These are phyloP conservation scores for Colletotrichum chrysophilum DNA, from an alignment of 2,329 filamentous ascomycete species.

Conservation along the genomic window DNA sequence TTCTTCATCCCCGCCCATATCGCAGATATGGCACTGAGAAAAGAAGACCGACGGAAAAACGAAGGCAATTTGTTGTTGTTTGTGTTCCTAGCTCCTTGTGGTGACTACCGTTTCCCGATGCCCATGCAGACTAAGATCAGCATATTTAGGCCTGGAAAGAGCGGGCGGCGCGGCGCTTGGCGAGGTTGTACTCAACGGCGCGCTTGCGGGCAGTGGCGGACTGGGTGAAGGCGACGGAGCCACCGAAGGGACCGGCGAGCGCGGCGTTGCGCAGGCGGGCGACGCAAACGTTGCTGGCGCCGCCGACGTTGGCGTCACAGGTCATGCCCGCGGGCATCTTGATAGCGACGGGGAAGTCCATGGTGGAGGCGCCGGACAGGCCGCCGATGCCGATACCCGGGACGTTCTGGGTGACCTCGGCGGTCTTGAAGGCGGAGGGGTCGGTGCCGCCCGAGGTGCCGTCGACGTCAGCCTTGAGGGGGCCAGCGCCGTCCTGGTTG, in stretches of 20 bases:
- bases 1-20: not conserved
- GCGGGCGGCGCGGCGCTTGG: slow-evolving; percentile 37
- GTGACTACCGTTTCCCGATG: not conserved
- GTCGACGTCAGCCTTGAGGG: slow-evolving; percentile 64
- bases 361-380: slow-evolving; percentile 62
- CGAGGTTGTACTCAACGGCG: slow-evolving; percentile 57
- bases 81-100: not conserved
- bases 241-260: slow-evolving; percentile 69
- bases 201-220: slow-evolving; percentile 64
- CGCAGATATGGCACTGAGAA: not conserved
- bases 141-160: slow-evolving; percentile 13
- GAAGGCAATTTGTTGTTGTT: not conserved
- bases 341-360: slow-evolving; percentile 68
- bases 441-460: slow-evolving; percentile 68
- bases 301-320: slow-evolving; percentile 63
- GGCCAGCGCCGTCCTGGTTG: slow-evolving; percentile 74
- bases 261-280: slow-evolving; percentile 68
- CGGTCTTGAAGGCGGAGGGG: slow-evolving; percentile 62
- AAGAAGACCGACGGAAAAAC: not conserved
- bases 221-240: slow-evolving; percentile 70
- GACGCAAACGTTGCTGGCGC: slow-evolving; percentile 66
- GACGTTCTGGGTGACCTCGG: slow-evolving; percentile 64
- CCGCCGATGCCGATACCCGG: slow-evolving; percentile 62
- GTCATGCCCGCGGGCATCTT: slow-evolving; percentile 72
- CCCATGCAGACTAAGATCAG: not conserved